Evolutionary conservation across 768 basidiomycete genomes (phyloP).

Genomic region (Naganishia friedmannii): DNA sequence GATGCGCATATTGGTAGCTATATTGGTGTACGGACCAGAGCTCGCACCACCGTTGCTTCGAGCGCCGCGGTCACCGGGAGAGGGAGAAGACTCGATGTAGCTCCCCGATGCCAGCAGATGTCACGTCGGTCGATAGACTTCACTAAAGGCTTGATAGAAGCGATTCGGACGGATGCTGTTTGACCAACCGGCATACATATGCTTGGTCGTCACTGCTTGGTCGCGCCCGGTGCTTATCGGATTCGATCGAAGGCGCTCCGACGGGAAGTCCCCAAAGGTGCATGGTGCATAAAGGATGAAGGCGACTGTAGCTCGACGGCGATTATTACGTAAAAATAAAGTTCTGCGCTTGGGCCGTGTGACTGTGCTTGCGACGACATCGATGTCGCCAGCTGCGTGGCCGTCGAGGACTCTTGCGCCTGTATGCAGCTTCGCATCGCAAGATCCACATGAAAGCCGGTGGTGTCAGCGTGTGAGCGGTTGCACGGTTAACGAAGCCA

Average conservation of each 20-base stretch:
- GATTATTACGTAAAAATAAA: too few species aligned
- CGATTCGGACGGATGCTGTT: neutral
- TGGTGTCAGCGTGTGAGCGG: neutral
- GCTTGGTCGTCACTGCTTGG: neutral
- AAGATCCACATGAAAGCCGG: neutral
- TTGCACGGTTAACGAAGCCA: neutral
- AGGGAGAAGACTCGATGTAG: neutral
- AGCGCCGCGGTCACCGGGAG: neutral
- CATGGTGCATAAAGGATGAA: too few species aligned
- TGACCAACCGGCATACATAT: neutral
- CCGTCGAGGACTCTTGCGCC: too few species aligned
- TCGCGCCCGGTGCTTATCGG: too few species aligned
- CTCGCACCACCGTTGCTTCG: neutral
- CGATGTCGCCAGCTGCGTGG: too few species aligned
- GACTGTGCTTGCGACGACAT: too few species aligned
- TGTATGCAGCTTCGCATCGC: too few species aligned
- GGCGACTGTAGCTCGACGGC: too few species aligned
- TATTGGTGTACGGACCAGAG: too few species aligned
- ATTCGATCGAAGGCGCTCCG: neutral
- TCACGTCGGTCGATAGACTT: slow-evolving; percentile 1
- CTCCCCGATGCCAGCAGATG: neutral
- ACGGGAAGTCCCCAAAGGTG: too few species aligned
- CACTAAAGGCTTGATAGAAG: neutral
- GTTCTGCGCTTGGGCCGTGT: too few species aligned
- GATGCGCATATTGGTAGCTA: too few species aligned